Percentiles rank a stretch among this genome's conserved stretches.
phyloP scores from a whole-genome alignment of 257 asterid species.

The Capsicum pubescens region DNA sequence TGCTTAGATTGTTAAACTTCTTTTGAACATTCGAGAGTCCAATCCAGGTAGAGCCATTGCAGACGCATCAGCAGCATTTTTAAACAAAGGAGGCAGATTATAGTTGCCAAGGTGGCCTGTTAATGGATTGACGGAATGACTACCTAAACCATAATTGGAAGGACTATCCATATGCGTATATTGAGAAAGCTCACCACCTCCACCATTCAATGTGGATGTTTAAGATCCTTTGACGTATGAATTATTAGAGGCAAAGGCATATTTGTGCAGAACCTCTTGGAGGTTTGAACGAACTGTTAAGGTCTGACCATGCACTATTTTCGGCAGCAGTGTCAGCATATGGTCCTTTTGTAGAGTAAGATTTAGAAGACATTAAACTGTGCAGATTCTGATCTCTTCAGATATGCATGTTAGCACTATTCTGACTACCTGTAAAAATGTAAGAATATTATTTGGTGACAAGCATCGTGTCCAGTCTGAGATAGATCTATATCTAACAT shows the following conservation, averaged over 20 bases:
- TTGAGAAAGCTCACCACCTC: slow-evolving; percentile 56
- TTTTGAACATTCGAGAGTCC: slow-evolving; percentile 59
- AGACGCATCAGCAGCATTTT: slow-evolving; percentile 90
- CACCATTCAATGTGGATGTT: slow-evolving; percentile 51
- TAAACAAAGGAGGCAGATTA: slow-evolving; percentile 35
- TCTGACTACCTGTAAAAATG: slow-evolving; percentile 61
- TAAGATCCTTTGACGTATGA: slow-evolving; percentile 28
- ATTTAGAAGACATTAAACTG: too few species aligned
- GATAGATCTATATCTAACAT: slow-evolving; percentile 48
- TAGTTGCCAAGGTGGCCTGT: slow-evolving; percentile 76
- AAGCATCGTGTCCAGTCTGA: slow-evolving; percentile 44
- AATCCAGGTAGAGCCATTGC: slow-evolving; percentile 76
- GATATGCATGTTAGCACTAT: slow-evolving; percentile 52
- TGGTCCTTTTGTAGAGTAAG: slow-evolving; percentile 14
- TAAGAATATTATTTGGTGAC: slow-evolving; percentile 16
- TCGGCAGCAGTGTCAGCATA: slow-evolving; percentile 44
- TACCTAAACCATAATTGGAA: slow-evolving; percentile 49
- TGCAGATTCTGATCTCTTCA: slow-evolving; percentile 47
- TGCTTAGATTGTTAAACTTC: not conserved
- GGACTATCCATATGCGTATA: slow-evolving; percentile 77
- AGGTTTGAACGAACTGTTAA: slow-evolving; percentile 12
- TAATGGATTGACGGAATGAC: slow-evolving; percentile 40
- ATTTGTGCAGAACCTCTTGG: slow-evolving; percentile 56
- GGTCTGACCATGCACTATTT: slow-evolving; percentile 42
- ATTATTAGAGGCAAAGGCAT: slow-evolving; percentile 42